A percentile compares a stretch with the other conserved stretches of the same genome.
These are phyloP conservation scores for Suhomyces sp. DNA, from an alignment of 805 yeast genomes.

Conservation along the genomic window DNA sequence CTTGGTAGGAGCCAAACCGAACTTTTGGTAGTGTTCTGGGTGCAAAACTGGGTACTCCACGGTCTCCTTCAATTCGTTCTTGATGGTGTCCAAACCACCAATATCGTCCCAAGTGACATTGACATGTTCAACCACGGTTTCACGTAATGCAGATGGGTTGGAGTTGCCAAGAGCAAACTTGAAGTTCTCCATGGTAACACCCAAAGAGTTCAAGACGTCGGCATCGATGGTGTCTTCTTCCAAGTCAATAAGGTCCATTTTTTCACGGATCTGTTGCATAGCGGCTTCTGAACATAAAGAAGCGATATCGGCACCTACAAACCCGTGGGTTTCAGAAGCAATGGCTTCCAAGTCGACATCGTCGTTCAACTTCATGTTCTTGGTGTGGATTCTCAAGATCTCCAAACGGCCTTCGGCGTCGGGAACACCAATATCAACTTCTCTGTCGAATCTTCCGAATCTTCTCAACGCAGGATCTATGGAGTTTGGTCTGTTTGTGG, in stretches of 20 bases:
- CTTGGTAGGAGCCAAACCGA: slow-evolving; percentile 95
- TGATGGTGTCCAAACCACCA: slow-evolving; percentile 96
- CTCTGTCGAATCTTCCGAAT: slow-evolving; percentile 83
- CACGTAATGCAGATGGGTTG: slow-evolving; percentile 98
- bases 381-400: slow-evolving; percentile 94
- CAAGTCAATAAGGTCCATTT: slow-evolving; percentile 95
- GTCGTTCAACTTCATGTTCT: slow-evolving; percentile 94
- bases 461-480: slow-evolving; percentile 84
- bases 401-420: slow-evolving; percentile 98
- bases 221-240: slow-evolving; percentile 98
- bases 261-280: slow-evolving; percentile 99
- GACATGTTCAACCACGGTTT: slow-evolving; percentile 97
- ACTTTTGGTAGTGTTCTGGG: slow-evolving; percentile 98
- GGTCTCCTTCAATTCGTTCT: slow-evolving; percentile 96
- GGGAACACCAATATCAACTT: slow-evolving; percentile 87
- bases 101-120: slow-evolving; percentile 99
- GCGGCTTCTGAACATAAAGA: slow-evolving; percentile 99
- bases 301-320: slow-evolving; percentile 98
- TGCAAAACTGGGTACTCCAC: slow-evolving; percentile 98
- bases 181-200: slow-evolving; percentile 98
- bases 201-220: slow-evolving; percentile 90
- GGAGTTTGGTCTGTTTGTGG: slow-evolving; percentile 85
- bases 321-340: slow-evolving; percentile 98
- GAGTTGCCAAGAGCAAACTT: slow-evolving; percentile 96
- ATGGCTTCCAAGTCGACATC: slow-evolving; percentile 95